phyloP scores from a whole-genome alignment of 352 stramenopile species.

The Globisporangium echinulatum region DNA sequence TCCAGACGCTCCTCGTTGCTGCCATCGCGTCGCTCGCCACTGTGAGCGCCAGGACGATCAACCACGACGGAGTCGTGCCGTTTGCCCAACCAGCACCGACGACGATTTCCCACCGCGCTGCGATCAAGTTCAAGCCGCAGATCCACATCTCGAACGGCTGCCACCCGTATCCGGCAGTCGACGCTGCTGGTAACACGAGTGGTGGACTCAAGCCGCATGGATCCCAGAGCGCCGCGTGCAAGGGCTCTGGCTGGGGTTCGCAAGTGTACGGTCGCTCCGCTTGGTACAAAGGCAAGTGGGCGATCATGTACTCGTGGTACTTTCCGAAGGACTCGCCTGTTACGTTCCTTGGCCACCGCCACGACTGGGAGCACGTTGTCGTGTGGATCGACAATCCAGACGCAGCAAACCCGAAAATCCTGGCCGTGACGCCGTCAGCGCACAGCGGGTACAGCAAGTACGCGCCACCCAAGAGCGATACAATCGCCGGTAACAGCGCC shows the following conservation, averaged over 20 bases:
- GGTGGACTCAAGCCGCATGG: conserved; percentile 25
- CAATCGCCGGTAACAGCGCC: conserved; percentile 15
- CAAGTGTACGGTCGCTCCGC: conserved; percentile 19
- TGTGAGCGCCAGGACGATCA: conserved; percentile 13
- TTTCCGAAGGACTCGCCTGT: conserved; percentile 32
- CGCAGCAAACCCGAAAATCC: conserved; percentile 14
- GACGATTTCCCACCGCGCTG: conserved; percentile 13
- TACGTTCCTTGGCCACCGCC: conserved; percentile 23
- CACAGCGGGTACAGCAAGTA: conserved; percentile 18
- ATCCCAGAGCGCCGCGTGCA: conserved; percentile 17
- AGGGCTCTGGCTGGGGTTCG: conserved; percentile 20
- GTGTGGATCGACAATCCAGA: conserved; percentile 32
- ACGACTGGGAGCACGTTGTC: conserved; percentile 30
- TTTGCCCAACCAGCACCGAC: conserved; percentile 18
- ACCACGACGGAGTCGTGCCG: conserved; percentile 18
- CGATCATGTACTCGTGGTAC: conserved; percentile 36
- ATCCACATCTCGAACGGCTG: conserved; percentile 31
- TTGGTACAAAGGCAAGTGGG: conserved; percentile 15
- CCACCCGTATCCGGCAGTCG: conserved; percentile 31
- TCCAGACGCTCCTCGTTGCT: conserved; percentile 11
- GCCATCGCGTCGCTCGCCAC: conserved; percentile 5
- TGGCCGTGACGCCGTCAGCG: conserved; percentile 15
- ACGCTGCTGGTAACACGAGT: conserved; percentile 18
- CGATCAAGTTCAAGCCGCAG: conserved; percentile 23
- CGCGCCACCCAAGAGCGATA: conserved; percentile 15